Conservation (phyloP, 306 rosid genomes). For the Casuarina cunninghamiana region DNA sequence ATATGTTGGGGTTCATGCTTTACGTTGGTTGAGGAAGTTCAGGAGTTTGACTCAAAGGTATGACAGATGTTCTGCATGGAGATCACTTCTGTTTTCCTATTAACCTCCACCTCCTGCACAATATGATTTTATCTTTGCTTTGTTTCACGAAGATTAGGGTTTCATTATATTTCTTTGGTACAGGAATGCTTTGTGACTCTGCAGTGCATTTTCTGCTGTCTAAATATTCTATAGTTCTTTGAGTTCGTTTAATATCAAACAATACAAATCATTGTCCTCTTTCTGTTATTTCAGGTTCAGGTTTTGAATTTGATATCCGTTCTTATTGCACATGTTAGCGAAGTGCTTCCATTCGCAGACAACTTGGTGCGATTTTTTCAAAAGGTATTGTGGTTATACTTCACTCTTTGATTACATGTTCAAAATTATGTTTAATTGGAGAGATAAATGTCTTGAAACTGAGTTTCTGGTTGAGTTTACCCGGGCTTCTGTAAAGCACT, state of each 20-base stretch:
- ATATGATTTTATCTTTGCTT: background rate
- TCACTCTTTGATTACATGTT: slow-evolving; percentile 11
- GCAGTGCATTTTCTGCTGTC: background rate
- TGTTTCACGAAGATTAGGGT: background rate
- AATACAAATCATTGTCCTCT: background rate
- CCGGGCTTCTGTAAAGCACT: slow-evolving; percentile 15
- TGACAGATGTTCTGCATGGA: slow-evolving; percentile 17
- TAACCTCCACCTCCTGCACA: background rate
- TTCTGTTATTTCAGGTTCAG: slow-evolving; percentile 71
- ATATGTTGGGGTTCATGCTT: slow-evolving; percentile 92
- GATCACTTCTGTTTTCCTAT: slow-evolving; percentile 5
- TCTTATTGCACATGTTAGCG: slow-evolving; percentile 71
- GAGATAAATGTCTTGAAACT: background rate
- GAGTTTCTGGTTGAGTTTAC: slow-evolving; percentile 21
- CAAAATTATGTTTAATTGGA: background rate
- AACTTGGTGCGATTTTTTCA: slow-evolving; percentile 83
- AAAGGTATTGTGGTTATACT: slow-evolving; percentile 51
- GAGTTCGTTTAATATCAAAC: background rate
- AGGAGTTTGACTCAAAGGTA: slow-evolving; percentile 98
- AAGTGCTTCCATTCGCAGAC: slow-evolving; percentile 74
- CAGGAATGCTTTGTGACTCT: slow-evolving; percentile 17
- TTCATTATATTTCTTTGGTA: slow-evolving; percentile 12
- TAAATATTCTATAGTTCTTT: slow-evolving; percentile 1
- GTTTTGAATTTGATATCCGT: slow-evolving; percentile 81
- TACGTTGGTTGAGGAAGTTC: slow-evolving; percentile 81